Evolutionary conservation across 768 basidiomycete genomes (phyloP).

Genomic region (Mycena indigotica): DNA sequence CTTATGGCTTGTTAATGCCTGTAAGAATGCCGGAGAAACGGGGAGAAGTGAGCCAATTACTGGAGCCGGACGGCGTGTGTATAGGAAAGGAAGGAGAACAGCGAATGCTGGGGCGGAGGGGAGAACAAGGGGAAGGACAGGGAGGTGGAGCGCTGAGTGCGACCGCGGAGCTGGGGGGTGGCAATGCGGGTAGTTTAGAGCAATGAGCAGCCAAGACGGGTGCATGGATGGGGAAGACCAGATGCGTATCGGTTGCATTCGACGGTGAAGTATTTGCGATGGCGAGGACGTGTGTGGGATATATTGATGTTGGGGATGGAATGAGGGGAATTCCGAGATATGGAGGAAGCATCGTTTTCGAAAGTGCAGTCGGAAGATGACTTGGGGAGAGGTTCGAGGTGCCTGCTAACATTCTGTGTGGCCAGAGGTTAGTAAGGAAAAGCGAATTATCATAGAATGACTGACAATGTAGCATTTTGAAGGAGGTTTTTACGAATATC

Average conservation of each 20-base stretch:
- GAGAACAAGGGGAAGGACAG: slow-evolving; percentile 69
- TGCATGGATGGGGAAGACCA: slow-evolving; percentile 63
- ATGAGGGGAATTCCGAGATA: slow-evolving; percentile 55
- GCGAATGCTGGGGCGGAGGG: slow-evolving; percentile 73
- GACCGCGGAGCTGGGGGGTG: slow-evolving; percentile 38
- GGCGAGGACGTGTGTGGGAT: slow-evolving; percentile 61
- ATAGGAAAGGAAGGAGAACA: slow-evolving; percentile 65
- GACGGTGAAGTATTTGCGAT: slow-evolving; percentile 39
- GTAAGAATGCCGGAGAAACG: slow-evolving; percentile 47
- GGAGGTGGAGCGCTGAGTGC: slow-evolving; percentile 46
- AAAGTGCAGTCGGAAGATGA: slow-evolving; percentile 65
- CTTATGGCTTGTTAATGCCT: slow-evolving; percentile 43
- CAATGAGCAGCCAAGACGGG: slow-evolving; percentile 64
- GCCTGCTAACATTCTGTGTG: slow-evolving; percentile 54
- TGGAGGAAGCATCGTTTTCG: slow-evolving; percentile 62
- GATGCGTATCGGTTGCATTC: slow-evolving; percentile 42
- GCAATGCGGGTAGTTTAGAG: slow-evolving; percentile 55
- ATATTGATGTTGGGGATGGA: slow-evolving; percentile 28
- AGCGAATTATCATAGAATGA: slow-evolving; percentile 21
- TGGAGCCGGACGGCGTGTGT: slow-evolving; percentile 61
- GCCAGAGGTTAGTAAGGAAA: slow-evolving; percentile 24
- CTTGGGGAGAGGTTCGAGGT: slow-evolving; percentile 53
- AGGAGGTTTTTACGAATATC: slow-evolving; percentile 69
- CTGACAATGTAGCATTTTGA: slow-evolving; percentile 46
- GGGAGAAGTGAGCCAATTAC: slow-evolving; percentile 70